These are phyloP conservation scores for Aspergillus glaucus DNA, from an alignment of 2,329 filamentous ascomycete genomes.

Conservation along the genomic window DNA sequence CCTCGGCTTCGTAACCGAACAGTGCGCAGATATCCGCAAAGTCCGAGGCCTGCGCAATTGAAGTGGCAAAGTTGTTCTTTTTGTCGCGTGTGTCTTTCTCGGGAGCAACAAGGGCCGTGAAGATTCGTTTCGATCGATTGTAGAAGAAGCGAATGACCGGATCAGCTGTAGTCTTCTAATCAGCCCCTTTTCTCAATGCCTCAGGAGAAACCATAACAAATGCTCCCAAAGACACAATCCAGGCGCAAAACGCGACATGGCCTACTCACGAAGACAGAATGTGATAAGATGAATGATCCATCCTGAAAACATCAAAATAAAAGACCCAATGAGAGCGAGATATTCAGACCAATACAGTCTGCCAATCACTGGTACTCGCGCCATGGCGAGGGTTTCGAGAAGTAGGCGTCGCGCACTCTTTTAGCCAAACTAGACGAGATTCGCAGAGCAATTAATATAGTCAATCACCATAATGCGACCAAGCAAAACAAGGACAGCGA, in stretches of 20 bases:
- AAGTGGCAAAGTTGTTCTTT: conserved; percentile 64
- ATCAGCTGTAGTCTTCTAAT: conserved; percentile 49
- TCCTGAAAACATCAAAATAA: conserved; percentile 76
- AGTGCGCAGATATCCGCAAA: conserved; percentile 90
- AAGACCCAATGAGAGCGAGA: conserved; percentile 74
- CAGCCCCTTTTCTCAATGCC: conserved; percentile 10
- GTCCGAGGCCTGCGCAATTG: conserved; percentile 78
- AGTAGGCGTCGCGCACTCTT: too few relatives aligned
- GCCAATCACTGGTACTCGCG: conserved; percentile 57
- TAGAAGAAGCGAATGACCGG: conserved; percentile 80
- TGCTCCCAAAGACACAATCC: neutral
- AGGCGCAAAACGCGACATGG: neutral
- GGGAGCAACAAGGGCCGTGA: conserved; percentile 69
- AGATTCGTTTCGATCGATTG: conserved; percentile 70
- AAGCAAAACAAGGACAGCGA: neutral
- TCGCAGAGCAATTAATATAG: neutral
- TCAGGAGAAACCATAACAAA: conserved; percentile 1
- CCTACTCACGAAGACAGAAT: conserved; percentile 70
- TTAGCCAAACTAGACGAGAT: neutral
- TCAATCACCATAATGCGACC: neutral
- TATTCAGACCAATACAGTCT: conserved; percentile 68
- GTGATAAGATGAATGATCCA: conserved; percentile 78
- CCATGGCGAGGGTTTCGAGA: conserved; percentile 35
- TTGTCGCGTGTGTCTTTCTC: conserved; percentile 62
- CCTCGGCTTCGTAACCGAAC: conserved; percentile 88